Percentiles rank a stretch among this genome's conserved stretches.
These are phyloP conservation scores for Leishmania turanica DNA, from an alignment of 208 protist genomes.

Conservation along the genomic window DNA sequence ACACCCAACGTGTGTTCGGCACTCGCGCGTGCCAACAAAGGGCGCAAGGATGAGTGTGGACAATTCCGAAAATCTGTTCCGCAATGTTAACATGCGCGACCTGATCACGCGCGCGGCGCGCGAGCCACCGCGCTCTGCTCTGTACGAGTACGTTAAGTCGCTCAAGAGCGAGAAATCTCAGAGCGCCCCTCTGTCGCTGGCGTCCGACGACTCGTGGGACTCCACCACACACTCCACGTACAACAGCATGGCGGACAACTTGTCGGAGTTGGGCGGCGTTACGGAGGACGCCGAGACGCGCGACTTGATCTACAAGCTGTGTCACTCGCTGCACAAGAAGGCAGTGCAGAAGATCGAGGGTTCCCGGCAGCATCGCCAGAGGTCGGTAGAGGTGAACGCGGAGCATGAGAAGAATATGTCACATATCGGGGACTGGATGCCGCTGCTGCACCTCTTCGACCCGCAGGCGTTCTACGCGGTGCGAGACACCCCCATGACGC, in stretches of 20 bases:
- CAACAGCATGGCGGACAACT: conserved; percentile 31
- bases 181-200: conserved; percentile 31
- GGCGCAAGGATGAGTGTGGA: background rate
- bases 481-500: conserved; percentile 19
- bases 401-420: conserved; percentile 77
- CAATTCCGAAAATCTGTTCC: conserved; percentile 11
- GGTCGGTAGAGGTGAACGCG: conserved; percentile 32
- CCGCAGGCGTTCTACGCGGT: conserved; percentile 64
- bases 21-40: background rate
- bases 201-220: conserved; percentile 66
- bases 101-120: conserved; percentile 20
- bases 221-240: conserved; percentile 40
- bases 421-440: conserved; percentile 73
- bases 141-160: conserved; percentile 53
- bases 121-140: conserved; percentile 37
- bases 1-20: background rate
- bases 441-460: conserved; percentile 84
- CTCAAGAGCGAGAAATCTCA: conserved; percentile 11
- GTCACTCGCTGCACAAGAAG: conserved; percentile 74
- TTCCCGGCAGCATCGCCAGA: conserved; percentile 26
- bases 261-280: conserved; percentile 15
- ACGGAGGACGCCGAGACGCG: conserved; percentile 45
- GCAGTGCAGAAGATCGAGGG: conserved; percentile 49
- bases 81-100: conserved; percentile 29
- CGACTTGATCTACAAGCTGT: conserved; percentile 74